Evolutionary conservation across 73 alveolate genomes (phyloP).

Genomic region (Stentor roeselii): DNA sequence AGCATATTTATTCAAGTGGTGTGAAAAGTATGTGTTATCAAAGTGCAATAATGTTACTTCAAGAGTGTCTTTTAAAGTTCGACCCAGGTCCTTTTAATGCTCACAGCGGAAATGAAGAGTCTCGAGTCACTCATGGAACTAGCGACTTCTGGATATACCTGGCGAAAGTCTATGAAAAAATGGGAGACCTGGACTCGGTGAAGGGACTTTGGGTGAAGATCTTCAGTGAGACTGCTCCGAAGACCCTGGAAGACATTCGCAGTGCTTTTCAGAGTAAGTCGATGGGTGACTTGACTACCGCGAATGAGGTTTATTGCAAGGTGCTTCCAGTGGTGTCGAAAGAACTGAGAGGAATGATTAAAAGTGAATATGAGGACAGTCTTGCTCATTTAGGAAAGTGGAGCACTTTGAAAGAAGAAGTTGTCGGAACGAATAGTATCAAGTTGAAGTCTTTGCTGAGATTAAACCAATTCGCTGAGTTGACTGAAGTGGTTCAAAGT

Average conservation of each 20-base stretch:
- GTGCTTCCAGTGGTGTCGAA: not conserved
- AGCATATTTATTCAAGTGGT: conserved; percentile 71
- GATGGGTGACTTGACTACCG: not conserved
- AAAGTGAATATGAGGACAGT: not conserved
- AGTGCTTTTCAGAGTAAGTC: conserved; percentile 32
- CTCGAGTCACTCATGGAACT: conserved; percentile 21
- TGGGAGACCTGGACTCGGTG: conserved; percentile 46
- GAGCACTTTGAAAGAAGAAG: not conserved
- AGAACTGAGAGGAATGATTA: not conserved
- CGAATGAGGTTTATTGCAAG: not conserved
- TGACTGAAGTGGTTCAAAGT: not conserved
- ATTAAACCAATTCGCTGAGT: not conserved
- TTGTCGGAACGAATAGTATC: not conserved
- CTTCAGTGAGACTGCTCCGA: conserved; percentile 27
- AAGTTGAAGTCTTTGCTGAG: conserved; percentile 7
- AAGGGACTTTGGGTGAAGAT: conserved; percentile 50
- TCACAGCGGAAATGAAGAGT: not conserved
- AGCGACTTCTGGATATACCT: conserved; percentile 45
- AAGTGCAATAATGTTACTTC: conserved; percentile 76
- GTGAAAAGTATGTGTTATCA: conserved; percentile 65
- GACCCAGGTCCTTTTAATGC: conserved; percentile 30
- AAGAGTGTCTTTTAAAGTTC: conserved; percentile 53
- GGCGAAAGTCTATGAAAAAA: conserved; percentile 35
- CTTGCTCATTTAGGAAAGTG: not conserved
- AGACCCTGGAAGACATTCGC: not conserved